A percentile compares a stretch with the other conserved stretches of the same genome.
phyloP scores from a whole-genome alignment of 2,329 filamentous ascomycete species.

The Epicoccum sorghinum region DNA sequence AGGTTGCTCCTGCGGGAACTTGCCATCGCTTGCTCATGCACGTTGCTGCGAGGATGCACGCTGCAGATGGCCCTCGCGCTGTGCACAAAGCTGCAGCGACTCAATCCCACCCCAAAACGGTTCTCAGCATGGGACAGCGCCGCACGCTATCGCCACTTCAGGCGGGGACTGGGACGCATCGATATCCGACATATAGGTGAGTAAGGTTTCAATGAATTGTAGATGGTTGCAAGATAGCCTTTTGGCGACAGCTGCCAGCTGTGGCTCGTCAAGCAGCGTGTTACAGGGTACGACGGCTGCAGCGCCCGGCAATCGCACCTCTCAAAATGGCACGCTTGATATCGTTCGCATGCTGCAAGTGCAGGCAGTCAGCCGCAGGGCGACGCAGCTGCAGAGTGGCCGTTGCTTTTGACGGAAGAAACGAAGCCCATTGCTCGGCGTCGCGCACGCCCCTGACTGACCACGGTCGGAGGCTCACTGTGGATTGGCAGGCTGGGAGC shows the following conservation, averaged over 20 bases:
- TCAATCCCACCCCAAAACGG: slow-evolving; percentile 33
- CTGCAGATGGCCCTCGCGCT: slow-evolving; percentile 30
- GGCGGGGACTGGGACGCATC: slow-evolving; percentile 20
- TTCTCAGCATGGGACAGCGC: slow-evolving; percentile 25
- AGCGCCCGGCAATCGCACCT: no score
- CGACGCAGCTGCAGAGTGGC: neutral
- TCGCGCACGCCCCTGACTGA: slow-evolving; percentile 37
- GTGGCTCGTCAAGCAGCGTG: neutral
- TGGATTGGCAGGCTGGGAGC: slow-evolving; percentile 38
- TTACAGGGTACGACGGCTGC: no score
- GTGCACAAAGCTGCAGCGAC: slow-evolving; percentile 39
- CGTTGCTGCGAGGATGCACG: slow-evolving; percentile 33
- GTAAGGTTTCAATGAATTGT: neutral
- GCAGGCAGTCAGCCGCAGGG: slow-evolving; percentile 5
- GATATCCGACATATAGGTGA: slow-evolving; percentile 4
- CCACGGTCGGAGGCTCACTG: slow-evolving; percentile 28
- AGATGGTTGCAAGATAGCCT: slow-evolving; percentile 3
- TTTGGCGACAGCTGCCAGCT: neutral
- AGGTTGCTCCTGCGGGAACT: slow-evolving; percentile 26
- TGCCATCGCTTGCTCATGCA: slow-evolving; percentile 32
- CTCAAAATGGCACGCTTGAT: neutral
- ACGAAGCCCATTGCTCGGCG: slow-evolving; percentile 17
- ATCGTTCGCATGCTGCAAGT: slow-evolving; percentile 5
- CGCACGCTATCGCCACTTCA: slow-evolving; percentile 30
- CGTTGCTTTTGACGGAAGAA: slow-evolving; percentile 8